Evolutionary conservation across 1,284 basidiomycete genomes (phyloP), one percentile per base, ranked within the genome.

Genomic region (Fomitiporia mediterranea): DNA sequence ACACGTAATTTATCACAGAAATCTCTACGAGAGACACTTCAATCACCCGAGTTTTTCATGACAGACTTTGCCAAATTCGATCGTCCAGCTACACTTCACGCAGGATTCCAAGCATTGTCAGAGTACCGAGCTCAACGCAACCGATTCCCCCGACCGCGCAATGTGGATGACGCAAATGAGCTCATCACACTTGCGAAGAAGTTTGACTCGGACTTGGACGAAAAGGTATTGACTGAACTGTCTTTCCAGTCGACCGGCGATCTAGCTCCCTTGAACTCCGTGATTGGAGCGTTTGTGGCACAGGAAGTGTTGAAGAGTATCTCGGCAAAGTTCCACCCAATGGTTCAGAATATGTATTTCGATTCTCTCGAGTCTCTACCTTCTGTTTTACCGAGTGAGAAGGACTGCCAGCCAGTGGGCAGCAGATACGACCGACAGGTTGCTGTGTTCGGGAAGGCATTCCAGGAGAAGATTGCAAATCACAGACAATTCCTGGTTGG

Each of bases 61-160:
- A 94, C 95, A 53, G 97, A 99, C 71, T 99, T 98, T 66, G 94
- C 93, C 68, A 99, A 99, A 71, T 98, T 94, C 66, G 96, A 99
- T 66, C 86, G 94, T 23, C 95, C 95, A 3, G 73, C 89, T 3
- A 86, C 90, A 2, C 83, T 99, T 4, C 97, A 99, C 70, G 89
- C 83, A 52, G 97, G 92, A 42, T 99, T 98, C 81, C 95, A 97
- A 71, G 95, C 96, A 1, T 79, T 99, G 30, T 91, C 90, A 2
- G 77, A 86, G 59, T 99, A 94, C 74, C 74, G 78, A 60, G 77
- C 83, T 49, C 77, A 87, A 66, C 65, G 87, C 56, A 79, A 82
- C 15, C 81, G 85, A 21, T 74, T 94, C 21, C 97, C 97, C 40
- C 82, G 84, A 47, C 89, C 97, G 4, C 83, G 94, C 44, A 95